Percentiles rank a stretch among this genome's conserved stretches.
phyloP scores from a whole-genome alignment of 2,329 filamentous ascomycete species.

The Colletotrichum endophyticum region DNA sequence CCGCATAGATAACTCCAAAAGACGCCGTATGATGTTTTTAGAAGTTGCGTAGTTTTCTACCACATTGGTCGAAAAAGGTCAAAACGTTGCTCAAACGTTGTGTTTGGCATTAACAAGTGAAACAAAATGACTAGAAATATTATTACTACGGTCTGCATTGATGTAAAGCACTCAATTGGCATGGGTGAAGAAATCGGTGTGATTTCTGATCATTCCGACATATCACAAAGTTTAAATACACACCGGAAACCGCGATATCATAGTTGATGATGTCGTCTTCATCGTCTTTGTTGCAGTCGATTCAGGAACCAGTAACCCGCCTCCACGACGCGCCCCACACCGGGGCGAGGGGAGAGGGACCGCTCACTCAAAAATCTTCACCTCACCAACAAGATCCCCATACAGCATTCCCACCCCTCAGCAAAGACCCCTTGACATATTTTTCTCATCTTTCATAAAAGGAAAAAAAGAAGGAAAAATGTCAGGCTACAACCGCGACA shows the following conservation, averaged over 20 bases:
- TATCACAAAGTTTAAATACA: neutral
- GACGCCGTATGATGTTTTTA: neutral
- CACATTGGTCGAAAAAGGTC: neutral
- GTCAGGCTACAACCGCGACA: neutral
- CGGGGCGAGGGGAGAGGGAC: neutral
- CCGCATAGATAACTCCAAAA: neutral
- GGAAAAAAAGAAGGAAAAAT: neutral
- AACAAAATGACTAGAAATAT: neutral
- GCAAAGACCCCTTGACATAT: neutral
- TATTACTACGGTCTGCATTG: neutral
- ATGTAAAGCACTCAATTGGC: neutral
- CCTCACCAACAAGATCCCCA: neutral
- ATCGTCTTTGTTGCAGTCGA: neutral
- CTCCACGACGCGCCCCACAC: conserved; percentile 11
- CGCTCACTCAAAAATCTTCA: conserved; percentile 11
- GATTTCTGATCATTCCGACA: neutral
- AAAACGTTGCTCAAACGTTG: accelerated
- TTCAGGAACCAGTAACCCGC: neutral
- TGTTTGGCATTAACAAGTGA: neutral
- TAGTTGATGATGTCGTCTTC: neutral
- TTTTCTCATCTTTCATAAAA: neutral
- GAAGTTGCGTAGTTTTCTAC: neutral
- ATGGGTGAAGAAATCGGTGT: neutral
- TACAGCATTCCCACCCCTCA: neutral
- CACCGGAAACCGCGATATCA: neutral